Evolutionary conservation across 129 eudicot genomes (phyloP).

Genomic region (Sambucus nigra): DNA sequence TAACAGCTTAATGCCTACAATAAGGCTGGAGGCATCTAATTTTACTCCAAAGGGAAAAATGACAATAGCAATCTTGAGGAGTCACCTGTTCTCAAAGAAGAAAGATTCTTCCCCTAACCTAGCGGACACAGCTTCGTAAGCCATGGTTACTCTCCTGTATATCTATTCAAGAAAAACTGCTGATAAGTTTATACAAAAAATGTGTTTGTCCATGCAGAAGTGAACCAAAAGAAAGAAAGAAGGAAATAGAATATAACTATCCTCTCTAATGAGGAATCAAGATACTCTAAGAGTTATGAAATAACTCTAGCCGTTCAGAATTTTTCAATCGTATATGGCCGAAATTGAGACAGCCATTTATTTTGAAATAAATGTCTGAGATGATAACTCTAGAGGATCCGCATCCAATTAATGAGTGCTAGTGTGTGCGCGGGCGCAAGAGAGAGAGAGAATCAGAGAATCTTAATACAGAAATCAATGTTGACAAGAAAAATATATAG

Average conservation of each 20-base stretch:
- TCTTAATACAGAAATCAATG: neutral
- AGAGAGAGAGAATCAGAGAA: neutral
- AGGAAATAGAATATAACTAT: neutral
- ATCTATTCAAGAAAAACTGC: slow-evolving; percentile 39
- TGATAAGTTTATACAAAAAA: neutral
- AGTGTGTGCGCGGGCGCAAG: neutral
- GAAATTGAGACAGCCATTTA: no score
- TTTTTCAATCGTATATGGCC: no score
- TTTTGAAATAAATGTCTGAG: no score
- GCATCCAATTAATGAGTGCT: no score
- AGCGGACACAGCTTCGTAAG: slow-evolving; percentile 71
- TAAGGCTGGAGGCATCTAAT: slow-evolving; percentile 3
- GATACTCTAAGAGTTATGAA: no score
- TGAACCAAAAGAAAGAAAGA: neutral
- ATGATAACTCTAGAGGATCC: no score
- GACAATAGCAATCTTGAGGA: slow-evolving; percentile 3
- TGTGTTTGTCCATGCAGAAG: neutral
- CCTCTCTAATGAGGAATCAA: neutral
- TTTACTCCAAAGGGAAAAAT: slow-evolving; percentile 1
- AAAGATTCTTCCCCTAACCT: slow-evolving; percentile 58
- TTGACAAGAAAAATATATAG: neutral
- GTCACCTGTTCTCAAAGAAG: slow-evolving; percentile 68
- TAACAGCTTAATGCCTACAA: slow-evolving; percentile 1
- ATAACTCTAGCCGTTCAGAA: no score
- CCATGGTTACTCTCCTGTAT: slow-evolving; percentile 58